These are phyloP conservation scores for Ganoderma multipileum DNA, from an alignment of 1,284 basidiomycete genomes.

Conservation along the genomic window DNA sequence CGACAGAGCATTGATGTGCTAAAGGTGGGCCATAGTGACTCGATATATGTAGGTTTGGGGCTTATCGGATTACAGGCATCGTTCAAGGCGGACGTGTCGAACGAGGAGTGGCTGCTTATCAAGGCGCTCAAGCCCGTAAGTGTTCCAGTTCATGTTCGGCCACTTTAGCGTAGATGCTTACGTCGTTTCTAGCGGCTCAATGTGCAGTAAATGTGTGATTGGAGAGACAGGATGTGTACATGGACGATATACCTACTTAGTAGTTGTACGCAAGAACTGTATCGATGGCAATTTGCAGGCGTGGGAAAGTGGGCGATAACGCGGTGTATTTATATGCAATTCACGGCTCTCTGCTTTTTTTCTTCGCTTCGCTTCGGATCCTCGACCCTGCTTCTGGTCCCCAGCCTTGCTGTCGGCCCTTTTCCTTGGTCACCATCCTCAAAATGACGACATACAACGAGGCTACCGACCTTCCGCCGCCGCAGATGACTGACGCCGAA, in stretches of 20 bases:
- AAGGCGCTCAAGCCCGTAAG: conserved; percentile 89
- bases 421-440: background rate
- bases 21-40: conserved; percentile 62
- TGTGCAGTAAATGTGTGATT: conserved; percentile 45
- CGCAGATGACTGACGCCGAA: conserved; percentile 29
- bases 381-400: conserved; percentile 8
- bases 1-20: conserved; percentile 94
- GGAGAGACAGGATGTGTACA: background rate
- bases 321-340: conserved; percentile 37
- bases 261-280: conserved; percentile 12
- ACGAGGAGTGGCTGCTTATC: conserved; percentile 95
- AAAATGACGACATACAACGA: conserved; percentile 32
- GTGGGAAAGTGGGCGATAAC: conserved; percentile 36
- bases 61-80: conserved; percentile 57
- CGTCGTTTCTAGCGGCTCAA: conserved; percentile 50
- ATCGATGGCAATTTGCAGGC: conserved; percentile 24
- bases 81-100: conserved; percentile 91
- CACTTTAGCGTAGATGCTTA: conserved; percentile 10
- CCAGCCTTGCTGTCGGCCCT: conserved; percentile 1
- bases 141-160: conserved; percentile 14
- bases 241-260: background rate
- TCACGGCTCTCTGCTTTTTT: conserved; percentile 17
- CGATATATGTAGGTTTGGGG: conserved; percentile 12
- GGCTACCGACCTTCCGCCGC: conserved; percentile 26
- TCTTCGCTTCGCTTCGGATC: conserved; percentile 13